Base-by-base conservation (phyloP, 2,329 filamentous ascomycete genomes). In the Neophaeococcomyces aloes region DNA sequence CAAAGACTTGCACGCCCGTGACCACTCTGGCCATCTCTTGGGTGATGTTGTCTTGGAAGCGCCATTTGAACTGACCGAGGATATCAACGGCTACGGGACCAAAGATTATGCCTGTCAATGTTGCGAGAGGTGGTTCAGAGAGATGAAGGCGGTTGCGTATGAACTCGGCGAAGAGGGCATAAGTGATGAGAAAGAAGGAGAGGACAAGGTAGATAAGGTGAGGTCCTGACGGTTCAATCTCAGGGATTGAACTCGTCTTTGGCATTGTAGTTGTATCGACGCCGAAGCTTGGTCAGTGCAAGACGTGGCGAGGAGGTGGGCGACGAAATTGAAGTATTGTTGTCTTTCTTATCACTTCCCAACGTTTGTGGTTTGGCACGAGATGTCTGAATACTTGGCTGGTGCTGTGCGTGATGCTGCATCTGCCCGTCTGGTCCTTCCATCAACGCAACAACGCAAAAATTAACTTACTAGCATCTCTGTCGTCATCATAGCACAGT, bases 1-100 rank as follows among this genome's bases (percentile, higher is more conserved):
- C 86, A 62, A 94, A 94, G 67, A 86, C 93, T 69, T 94, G 87
- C 25, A 94, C 85, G 50, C 93, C 86, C 33, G 93, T 75, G 51
- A 94, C 86, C 55, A 94, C 83, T 53, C 87, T 81, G 34, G 86
- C 87, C 68, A 91, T 88, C 60, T 94, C 86, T 51, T 94, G 75
- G 10, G 86, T 94, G 59, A 91, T 79, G 52, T 88, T 81, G 65
- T 94, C 87, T 51, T 80, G 77, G 55, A 81, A 88, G 47, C 86
- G 85, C 87, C 87, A 94, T 46, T 71, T 70, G 7, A 42, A 29
- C 42, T 81, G 86, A 58, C 89, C 70, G 61, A 94, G 88, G 30
- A 93, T 71, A 56, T 86, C 78, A 47, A 85, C 84, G 30, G 80
- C 86, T 67, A 87, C 79, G 13, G 87, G 87, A 0, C 87, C 86